Evolutionary conservation across 257 asterid genomes (phyloP), one percentile per base, ranked within the genome.

Genomic region (Petrea volubilis): DNA sequence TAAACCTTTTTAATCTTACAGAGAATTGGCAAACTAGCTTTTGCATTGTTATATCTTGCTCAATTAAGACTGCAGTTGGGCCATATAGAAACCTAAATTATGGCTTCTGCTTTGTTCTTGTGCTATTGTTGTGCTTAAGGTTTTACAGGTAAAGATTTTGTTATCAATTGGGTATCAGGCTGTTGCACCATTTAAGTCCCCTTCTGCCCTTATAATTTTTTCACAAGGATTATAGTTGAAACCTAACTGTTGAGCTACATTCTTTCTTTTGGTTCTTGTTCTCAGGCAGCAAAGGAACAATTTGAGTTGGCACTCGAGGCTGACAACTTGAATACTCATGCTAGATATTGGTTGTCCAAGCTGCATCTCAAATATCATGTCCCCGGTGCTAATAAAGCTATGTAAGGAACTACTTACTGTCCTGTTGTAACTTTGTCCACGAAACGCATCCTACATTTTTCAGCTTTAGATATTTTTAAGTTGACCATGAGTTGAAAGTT

Each of bases 271-370:
- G 76, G 34, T 60, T 69, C 64, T 34, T 79, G 74, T 66, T 68
- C 59, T 69, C 86, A 93, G 98, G 81, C 85, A 40, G 97, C 98
- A 68, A 91, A 93, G 73, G 92, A 93, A 85, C 73, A 84, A 49
- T 91, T 93, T 85, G 98, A 93, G 78, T 77, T 93, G 86, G 97
- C 97, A 65, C 80, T 91, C n/a, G 98, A 91, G 84, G 96, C 85
- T 71, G 96, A 93, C 91, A 89, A 87, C 85, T 61, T 85, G n/a
- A 93, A 83, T 72, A 85, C 96, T 17, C 96, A 89, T 68, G 97
- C 96, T 50, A 86, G 98, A 85, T 91, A 87, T 81, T 93, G 98
- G 97, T 73, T 93, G 72, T 83, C 97, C 64, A 91, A 86, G 74
- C 71, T 93, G 77, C 98, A 89, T 80, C 81, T 91, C 79, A 89